Percentiles rank a stretch among this genome's conserved stretches.
These are phyloP conservation scores for Volvariella volvacea DNA, from an alignment of 1,284 basidiomycete genomes.

Conservation along the genomic window DNA sequence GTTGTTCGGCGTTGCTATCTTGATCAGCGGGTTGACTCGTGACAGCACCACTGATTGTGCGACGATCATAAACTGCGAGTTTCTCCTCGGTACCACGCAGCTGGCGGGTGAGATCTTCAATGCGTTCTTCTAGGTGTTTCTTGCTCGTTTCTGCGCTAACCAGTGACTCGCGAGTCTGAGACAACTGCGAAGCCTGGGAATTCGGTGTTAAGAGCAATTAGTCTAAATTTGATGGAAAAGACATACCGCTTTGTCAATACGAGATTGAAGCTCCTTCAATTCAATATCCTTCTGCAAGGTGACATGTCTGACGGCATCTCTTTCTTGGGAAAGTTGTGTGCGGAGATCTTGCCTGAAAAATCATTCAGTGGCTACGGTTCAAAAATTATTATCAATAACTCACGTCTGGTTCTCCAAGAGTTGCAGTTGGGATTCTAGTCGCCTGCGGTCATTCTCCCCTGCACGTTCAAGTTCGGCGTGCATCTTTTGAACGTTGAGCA, in stretches of 20 bases:
- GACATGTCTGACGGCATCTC: slow-evolving; percentile 68
- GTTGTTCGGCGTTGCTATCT: slow-evolving; percentile 62
- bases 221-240: background rate
- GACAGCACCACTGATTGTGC: slow-evolving; percentile 26
- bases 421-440: slow-evolving; percentile 76
- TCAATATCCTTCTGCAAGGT: slow-evolving; percentile 80
- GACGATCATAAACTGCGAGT: slow-evolving; percentile 80
- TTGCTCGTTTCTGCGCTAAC: slow-evolving; percentile 76
- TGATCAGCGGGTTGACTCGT: slow-evolving; percentile 29
- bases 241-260: slow-evolving; percentile 67
- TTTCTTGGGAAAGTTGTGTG: slow-evolving; percentile 71
- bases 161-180: slow-evolving; percentile 67
- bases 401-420: slow-evolving; percentile 76
- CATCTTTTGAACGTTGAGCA: slow-evolving; percentile 86
- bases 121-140: slow-evolving; percentile 73
- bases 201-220: slow-evolving; percentile 1
- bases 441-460: slow-evolving; percentile 71
- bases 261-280: slow-evolving; percentile 65
- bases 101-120: slow-evolving; percentile 65
- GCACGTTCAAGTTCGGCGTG: slow-evolving; percentile 82
- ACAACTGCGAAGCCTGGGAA: slow-evolving; percentile 53
- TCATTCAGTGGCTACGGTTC: background rate
- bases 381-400: slow-evolving; percentile 17
- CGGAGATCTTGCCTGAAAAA: slow-evolving; percentile 63
- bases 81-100: slow-evolving; percentile 78